A percentile compares a stretch with the other conserved stretches of the same genome.
These are phyloP conservation scores for Pyronema omphalodes DNA, from an alignment of 495 filamentous ascomycete species.

Conservation along the genomic window DNA sequence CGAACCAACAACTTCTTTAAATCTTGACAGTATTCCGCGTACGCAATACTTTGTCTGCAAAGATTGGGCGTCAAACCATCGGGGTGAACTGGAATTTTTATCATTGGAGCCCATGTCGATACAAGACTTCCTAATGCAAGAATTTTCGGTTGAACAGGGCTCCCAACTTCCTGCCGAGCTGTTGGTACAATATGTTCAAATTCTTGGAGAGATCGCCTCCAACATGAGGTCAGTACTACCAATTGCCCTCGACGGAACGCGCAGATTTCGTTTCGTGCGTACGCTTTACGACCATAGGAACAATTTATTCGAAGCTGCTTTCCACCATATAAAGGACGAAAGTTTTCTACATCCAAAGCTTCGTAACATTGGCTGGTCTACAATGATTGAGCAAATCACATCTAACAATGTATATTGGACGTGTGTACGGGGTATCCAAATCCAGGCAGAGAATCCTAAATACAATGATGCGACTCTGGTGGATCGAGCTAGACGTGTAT, in stretches of 20 bases:
- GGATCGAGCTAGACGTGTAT: conserved; percentile 8
- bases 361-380: not conserved
- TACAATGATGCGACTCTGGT: conserved; percentile 3
- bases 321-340: conserved; percentile 5
- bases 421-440: conserved; percentile 2
- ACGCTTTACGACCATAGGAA: conserved; percentile 9
- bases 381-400: not conserved
- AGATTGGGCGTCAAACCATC: not conserved
- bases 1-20: not conserved
- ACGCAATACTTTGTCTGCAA: not conserved
- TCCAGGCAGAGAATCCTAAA: not conserved
- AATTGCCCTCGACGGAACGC: conserved; percentile 12
- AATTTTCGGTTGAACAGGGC: not conserved
- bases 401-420: conserved; percentile 6
- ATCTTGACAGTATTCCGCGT: not conserved
- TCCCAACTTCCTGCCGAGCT: conserved; percentile 1
- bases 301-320: conserved; percentile 15
- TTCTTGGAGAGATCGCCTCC: conserved; percentile 1
- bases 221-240: not conserved
- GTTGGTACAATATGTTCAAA: conserved; percentile 6
- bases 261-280: conserved; percentile 2
- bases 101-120: conserved; percentile 6
- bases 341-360: conserved; percentile 11
- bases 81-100: not conserved
- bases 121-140: conserved; percentile 3